Evolutionary conservation across 768 basidiomycete genomes (phyloP).

Genomic region (Lactarius trivialis): DNA sequence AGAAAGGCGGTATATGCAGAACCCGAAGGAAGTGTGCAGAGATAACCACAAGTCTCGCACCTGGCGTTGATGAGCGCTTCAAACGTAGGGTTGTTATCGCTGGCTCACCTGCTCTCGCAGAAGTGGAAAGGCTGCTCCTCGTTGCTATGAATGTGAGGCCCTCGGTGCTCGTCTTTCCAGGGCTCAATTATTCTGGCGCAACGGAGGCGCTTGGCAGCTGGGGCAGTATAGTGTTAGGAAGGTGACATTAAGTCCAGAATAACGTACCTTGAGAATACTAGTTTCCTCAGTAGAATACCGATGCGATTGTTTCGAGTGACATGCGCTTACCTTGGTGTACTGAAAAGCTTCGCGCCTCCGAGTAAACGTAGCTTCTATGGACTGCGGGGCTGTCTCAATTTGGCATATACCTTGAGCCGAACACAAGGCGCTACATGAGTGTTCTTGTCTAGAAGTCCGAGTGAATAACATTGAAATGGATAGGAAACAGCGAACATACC

Average conservation of each 20-base stretch:
- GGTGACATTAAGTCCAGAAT: no score
- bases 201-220: slow-evolving; percentile 45
- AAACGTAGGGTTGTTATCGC: no score
- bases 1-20: not conserved
- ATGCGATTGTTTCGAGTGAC: not conserved
- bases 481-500: slow-evolving; percentile 32
- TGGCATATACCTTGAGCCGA: slow-evolving; percentile 45
- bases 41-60: slow-evolving; percentile 51
- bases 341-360: slow-evolving; percentile 55
- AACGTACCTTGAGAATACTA: slow-evolving; percentile 51
- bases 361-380: slow-evolving; percentile 56
- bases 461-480: not conserved
- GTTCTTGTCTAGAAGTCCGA: slow-evolving; percentile 39
- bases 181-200: slow-evolving; percentile 45
- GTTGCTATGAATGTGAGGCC: slow-evolving; percentile 44
- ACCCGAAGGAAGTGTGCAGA: slow-evolving; percentile 53
- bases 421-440: slow-evolving; percentile 42
- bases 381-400: slow-evolving; percentile 52
- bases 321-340: slow-evolving; percentile 51
- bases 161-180: slow-evolving; percentile 38
- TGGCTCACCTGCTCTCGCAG: slow-evolving; percentile 42
- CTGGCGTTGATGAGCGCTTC: slow-evolving; percentile 28
- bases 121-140: slow-evolving; percentile 45
- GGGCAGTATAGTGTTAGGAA: not conserved
- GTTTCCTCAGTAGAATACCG: no score